A percentile compares a stretch with the other conserved stretches of the same genome.
phyloP scores from a whole-genome alignment of 2,329 filamentous ascomycete species.

The Claviceps citrina region DNA sequence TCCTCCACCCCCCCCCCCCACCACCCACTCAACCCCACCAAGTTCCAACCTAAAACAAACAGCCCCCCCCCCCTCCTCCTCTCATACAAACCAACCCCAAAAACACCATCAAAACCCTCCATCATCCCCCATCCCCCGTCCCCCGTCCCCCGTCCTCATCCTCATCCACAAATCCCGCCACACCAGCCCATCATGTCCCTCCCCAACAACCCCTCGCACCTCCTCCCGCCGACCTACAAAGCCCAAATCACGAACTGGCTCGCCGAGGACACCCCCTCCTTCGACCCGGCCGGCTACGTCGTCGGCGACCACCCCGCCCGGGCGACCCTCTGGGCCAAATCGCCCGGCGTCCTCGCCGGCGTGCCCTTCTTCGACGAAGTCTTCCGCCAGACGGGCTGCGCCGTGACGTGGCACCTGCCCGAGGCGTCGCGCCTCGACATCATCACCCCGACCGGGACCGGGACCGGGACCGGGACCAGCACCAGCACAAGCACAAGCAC shows the following conservation, averaged over 20 bases:
- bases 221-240: slow-evolving; percentile 78
- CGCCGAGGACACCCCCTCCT: slow-evolving; percentile 87
- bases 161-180: no score
- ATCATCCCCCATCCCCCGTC: no score
- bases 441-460: no score
- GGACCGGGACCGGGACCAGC: not conserved
- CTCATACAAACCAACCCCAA: no score
- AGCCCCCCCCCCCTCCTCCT: no score
- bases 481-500: not conserved
- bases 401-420: slow-evolving; percentile 70
- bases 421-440: slow-evolving; percentile 57
- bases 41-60: no score
- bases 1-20: no score
- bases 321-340: slow-evolving; percentile 55
- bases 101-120: no score
- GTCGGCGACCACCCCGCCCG: slow-evolving; percentile 56
- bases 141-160: no score
- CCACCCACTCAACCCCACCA: no score
- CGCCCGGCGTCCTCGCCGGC: slow-evolving; percentile 70
- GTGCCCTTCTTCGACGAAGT: slow-evolving; percentile 93
- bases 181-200: not conserved
- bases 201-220: slow-evolving; percentile 25
- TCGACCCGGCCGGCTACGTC: slow-evolving; percentile 95
- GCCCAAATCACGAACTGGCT: slow-evolving; percentile 70
- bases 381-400: slow-evolving; percentile 76